Percentiles rank a stretch among this genome's conserved stretches.
phyloP scores from a whole-genome alignment of 1,284 basidiomycete species.

The Cryptococcus sp. region DNA sequence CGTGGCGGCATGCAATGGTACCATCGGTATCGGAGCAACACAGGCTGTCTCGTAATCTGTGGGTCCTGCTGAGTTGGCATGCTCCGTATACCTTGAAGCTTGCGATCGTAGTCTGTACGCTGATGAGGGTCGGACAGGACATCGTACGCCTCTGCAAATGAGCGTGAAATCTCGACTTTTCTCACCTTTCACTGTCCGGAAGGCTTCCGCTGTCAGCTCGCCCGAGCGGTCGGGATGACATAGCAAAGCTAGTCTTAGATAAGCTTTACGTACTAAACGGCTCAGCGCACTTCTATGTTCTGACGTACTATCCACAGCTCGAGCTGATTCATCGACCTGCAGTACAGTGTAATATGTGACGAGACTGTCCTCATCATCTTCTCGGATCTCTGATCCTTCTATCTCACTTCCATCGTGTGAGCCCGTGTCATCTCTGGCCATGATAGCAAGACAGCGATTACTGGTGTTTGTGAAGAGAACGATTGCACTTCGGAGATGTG shows the following conservation, averaged over 20 bases:
- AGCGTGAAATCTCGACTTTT: neutral
- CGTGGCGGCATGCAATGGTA: too few species aligned
- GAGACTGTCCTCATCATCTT: too few species aligned
- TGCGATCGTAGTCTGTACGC: constrained; percentile 12
- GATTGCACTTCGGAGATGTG: too few species aligned
- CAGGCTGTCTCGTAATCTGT: too few species aligned
- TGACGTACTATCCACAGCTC: neutral
- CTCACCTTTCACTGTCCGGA: constrained; percentile 19
- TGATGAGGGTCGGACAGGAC: constrained; percentile 17
- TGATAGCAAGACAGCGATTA: too few species aligned
- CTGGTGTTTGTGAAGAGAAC: too few species aligned
- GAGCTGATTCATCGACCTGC: constrained; percentile 10
- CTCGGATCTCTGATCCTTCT: neutral
- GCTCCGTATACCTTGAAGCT: constrained; percentile 2
- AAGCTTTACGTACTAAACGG: constrained; percentile 21
- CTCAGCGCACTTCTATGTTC: neutral
- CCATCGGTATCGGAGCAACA: too few species aligned
- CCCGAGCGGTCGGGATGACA: constrained; percentile 20
- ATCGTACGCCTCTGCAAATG: constrained; percentile 30
- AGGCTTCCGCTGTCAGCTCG: constrained; percentile 7
- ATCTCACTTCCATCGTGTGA: too few species aligned
- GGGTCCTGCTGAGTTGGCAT: neutral
- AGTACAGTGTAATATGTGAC: constrained; percentile 17
- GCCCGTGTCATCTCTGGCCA: too few species aligned
- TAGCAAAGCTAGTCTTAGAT: constrained; percentile 14